Evolutionary conservation across 225 moss, liverwort and hornwort genomes (phyloP), one percentile per base, ranked within the genome.

Genomic region (Ulota crispa): DNA sequence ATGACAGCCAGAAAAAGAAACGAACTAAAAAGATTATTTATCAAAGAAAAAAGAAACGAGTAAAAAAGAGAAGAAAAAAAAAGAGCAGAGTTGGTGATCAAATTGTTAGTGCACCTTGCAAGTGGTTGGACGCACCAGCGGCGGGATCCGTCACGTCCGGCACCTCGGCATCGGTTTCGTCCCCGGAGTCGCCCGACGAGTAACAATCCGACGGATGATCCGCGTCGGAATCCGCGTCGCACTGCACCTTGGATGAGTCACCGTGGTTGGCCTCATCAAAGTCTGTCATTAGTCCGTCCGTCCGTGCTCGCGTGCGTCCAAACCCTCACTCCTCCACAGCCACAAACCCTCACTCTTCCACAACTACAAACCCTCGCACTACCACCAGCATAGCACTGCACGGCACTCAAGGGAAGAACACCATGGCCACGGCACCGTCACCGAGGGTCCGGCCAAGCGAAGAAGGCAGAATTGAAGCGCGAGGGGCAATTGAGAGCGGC

Each of bases 101-200:
- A 42, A 68, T 42, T 43, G 37, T n/a, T n/a, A n/a, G n/a, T 73
- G 82, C 87, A 96, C 96, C 91, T 72, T 80, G 77, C 47, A 84
- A 20, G 23, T n/a, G n/a, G n/a, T n/a, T n/a, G n/a, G n/a, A n/a
- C n/a, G 86, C 13, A 68, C 84, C 78, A 60, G 89, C 83, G 42
- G 78, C 65, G 28, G 90, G 87, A 67, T 89, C 92, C 65, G 87
- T 93, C 89, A 93, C 96, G 47, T 91, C 91, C 78, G 96, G 96
- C 82, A 96, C 96, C 83, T 96, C 96, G 64, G 94, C 96, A 89
- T 96, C 96, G 32, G 87, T 94, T 63, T 90, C 96, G 81, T 94
- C 94, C 20, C 89, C 89, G 14, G 88, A 88, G 6, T 93, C 81
- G 66, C 75, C 81, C 34, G 89, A 89, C 15, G 86, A 83, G 77